Percentiles rank a stretch among this genome's conserved stretches.
Evolutionary conservation across 345 rosid genomes (phyloP).

Genomic region (Leavenworthia alabamica): DNA sequence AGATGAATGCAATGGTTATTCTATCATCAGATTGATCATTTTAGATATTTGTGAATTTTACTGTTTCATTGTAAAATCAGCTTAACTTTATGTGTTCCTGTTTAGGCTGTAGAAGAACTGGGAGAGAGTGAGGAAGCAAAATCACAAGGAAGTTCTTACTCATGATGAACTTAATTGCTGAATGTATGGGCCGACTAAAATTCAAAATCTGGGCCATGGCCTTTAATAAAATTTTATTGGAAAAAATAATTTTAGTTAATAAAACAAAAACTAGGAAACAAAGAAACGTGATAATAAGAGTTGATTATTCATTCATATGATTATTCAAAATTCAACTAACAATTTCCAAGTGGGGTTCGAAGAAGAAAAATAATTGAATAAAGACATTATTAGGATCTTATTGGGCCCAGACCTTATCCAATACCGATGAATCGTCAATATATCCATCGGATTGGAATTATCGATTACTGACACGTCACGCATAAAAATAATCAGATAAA

Average conservation of each 20-base stretch:
- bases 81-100: background rate
- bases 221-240: no score
- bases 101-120: constrained; percentile 56
- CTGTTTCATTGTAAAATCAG: background rate
- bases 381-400: background rate
- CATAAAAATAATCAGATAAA: no score
- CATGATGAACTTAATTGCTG: no score
- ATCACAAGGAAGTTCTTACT: constrained; percentile 46
- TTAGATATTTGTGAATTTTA: background rate
- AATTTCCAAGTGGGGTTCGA: background rate
- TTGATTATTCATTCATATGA: no score
- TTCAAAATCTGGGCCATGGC: no score
- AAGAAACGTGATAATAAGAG: no score
- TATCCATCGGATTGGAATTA: background rate
- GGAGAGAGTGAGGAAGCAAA: constrained; percentile 64
- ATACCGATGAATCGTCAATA: background rate
- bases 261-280: background rate
- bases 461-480: background rate
- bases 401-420: background rate
- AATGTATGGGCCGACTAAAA: no score
- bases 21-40: constrained; percentile 8
- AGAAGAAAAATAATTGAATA: background rate
- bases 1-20: constrained; percentile 75
- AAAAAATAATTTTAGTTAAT: no score
- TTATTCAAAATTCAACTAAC: background rate